phyloP scores from a whole-genome alignment of 345 rosid genomes.

The Eucalyptus virginea region DNA sequence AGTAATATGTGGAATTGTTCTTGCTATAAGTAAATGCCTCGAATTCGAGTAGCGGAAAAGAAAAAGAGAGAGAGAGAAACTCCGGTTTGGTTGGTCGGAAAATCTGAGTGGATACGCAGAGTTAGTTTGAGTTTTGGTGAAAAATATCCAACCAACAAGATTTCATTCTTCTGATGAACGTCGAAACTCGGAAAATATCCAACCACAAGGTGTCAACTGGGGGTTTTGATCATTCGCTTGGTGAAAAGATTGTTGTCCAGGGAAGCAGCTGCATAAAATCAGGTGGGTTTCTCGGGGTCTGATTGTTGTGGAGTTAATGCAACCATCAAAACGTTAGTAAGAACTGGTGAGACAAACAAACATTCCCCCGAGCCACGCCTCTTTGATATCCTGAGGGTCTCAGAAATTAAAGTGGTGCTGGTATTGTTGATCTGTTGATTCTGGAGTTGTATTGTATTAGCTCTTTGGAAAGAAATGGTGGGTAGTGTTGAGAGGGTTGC shows the following conservation, averaged over 20 bases:
- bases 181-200: not conserved
- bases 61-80: not conserved
- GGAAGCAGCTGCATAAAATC: not conserved
- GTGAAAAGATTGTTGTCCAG: not conserved
- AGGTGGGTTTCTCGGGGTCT: not conserved
- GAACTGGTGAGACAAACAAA: not conserved
- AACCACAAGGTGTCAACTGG: not conserved
- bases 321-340: not conserved
- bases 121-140: slow-evolving; percentile 27
- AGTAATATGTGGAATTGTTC: not conserved
- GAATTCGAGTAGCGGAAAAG: not conserved
- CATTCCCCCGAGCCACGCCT: not conserved
- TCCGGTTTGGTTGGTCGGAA: slow-evolving; percentile 17
- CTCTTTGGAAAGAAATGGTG: slow-evolving; percentile 32
- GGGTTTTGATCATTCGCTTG: not conserved
- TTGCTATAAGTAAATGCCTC: not conserved
- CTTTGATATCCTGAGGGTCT: not conserved
- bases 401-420: not conserved
- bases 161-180: slow-evolving; percentile 7
- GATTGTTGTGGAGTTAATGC: not conserved
- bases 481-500: slow-evolving; percentile 27
- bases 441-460: not conserved
- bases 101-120: not conserved
- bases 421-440: not conserved
- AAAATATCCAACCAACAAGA: slow-evolving; percentile 17